Conservation (phyloP, 2,329 filamentous ascomycete genomes). For the Periglandula ipomoeae region DNA sequence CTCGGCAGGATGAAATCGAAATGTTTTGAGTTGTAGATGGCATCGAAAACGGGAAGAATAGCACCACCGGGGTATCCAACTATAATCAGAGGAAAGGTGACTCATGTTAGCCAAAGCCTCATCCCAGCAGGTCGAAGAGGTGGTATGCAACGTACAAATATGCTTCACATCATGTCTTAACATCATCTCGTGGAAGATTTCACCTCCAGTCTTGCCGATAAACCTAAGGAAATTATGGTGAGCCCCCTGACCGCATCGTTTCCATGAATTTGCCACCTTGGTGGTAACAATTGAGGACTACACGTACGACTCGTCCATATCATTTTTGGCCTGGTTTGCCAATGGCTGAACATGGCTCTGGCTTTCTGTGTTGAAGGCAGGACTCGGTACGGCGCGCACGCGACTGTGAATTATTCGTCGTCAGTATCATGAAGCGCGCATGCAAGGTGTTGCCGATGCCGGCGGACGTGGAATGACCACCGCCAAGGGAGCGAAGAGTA, state of each 20-base stretch:
- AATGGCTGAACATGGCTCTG: conserved; percentile 61
- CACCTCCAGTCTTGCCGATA: conserved; percentile 87
- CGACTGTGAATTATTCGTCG: conserved; percentile 17
- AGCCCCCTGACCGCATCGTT: not conserved
- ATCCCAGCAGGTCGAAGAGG: no score
- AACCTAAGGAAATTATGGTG: conserved; percentile 44
- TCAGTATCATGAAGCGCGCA: not conserved
- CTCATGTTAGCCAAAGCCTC: conserved; percentile 16
- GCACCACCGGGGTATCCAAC: conserved; percentile 90
- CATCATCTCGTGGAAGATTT: conserved; percentile 99
- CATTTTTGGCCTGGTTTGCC: conserved; percentile 46
- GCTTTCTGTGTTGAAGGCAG: conserved; percentile 46
- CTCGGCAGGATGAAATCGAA: conserved; percentile 93
- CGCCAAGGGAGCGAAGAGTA: conserved; percentile 8
- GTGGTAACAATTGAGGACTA: conserved; percentile 23
- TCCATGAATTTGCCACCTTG: not conserved
- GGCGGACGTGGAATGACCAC: not conserved
- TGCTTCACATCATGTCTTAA: conserved; percentile 84
- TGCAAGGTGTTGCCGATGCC: conserved; percentile 8
- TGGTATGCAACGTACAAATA: conserved; percentile 59
- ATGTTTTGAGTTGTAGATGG: conserved; percentile 95
- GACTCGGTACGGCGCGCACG: conserved; percentile 51
- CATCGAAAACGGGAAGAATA: conserved; percentile 96
- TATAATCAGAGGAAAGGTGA: conserved; percentile 20
- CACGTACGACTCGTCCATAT: conserved; percentile 80